Evolutionary conservation across 225 moss, liverwort and hornwort species (phyloP), one percentile per base, ranked within the genome.

Genomic region (Neckera pumila): DNA sequence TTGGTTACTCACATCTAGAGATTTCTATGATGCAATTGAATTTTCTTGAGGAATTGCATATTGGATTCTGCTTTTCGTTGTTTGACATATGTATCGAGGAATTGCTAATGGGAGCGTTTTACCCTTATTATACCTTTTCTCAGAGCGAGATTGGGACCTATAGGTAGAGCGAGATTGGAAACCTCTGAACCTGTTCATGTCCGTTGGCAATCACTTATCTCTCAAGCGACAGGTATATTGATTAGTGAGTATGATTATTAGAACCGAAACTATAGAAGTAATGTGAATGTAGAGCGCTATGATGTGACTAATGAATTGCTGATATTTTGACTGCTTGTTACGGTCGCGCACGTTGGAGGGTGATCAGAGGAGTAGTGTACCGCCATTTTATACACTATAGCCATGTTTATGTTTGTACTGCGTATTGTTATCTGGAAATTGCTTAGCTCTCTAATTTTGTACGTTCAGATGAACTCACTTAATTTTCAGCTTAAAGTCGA

Each of bases 151-250:
- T 91, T 47, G 77, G 85, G 90, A 88, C 62, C 58, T 87, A 17
- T 84, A 61, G 36, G 70, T 27, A 77, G 72, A 64, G 65, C 86
- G 90, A 93, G 90, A 90, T 90, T 91, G 84, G 84, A 86, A 90
- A 91, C 78, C 72, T 86, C 53, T 79, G 60, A 81, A 90, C 86
- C 90, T 85, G 86, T 90, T 91, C 85, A 51, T 86, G 88, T 79
- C 81, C 33, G 33, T 90, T 88, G 65, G 87, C 71, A 82, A 82
- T 90, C 85, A 30, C 54, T 82, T 58, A 33, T 63, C 80, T 74
- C 54, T 74, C 28, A 43, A 59, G 58, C 42, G 72, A 47, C 47
- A 47, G 47, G 69, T 76, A 49, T 38, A 58, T 7, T 69, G 26
- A 66, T 47, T 62, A 82, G 77, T 56, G 62, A 84, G 54, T 45